Percentiles rank a stretch among this genome's conserved stretches.
phyloP scores from a whole-genome alignment of 495 filamentous ascomycete species.

The Penicillium odoratum region DNA sequence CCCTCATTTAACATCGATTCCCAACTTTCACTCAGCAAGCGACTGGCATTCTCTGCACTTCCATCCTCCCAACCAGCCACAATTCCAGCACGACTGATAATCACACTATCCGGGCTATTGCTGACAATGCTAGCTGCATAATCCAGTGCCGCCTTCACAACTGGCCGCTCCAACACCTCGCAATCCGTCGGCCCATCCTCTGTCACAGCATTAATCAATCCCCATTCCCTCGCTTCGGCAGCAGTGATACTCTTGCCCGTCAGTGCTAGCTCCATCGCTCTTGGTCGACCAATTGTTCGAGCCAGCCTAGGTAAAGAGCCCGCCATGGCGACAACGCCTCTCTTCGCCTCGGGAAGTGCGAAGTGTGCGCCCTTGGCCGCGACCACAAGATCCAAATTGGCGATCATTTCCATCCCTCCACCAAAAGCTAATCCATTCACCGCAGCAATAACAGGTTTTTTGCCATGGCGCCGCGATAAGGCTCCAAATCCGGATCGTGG shows the following conservation, averaged over 20 bases:
- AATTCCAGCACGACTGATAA: conserved; percentile 61
- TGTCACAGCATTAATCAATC: conserved; percentile 62
- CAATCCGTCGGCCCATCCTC: conserved; percentile 31
- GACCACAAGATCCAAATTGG: conserved; percentile 65
- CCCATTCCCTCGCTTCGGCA: conserved; percentile 58
- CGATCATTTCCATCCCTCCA: conserved; percentile 66
- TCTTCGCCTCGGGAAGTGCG: conserved; percentile 60
- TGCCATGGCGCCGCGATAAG: conserved; percentile 36
- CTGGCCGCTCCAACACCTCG: conserved; percentile 15
- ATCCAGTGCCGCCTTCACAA: conserved; percentile 50
- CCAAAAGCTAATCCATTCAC: conserved; percentile 65
- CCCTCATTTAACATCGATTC: conserved; percentile 59
- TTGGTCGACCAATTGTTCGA: conserved; percentile 58
- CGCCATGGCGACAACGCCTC: conserved; percentile 65
- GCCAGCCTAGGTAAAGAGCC: conserved; percentile 65
- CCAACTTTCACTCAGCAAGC: conserved; percentile 18
- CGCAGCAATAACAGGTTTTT: conserved; percentile 61
- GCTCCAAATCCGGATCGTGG: conserved; percentile 22
- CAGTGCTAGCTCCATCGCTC: conserved; percentile 66
- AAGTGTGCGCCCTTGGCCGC: conserved; percentile 55
- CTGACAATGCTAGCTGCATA: conserved; percentile 24
- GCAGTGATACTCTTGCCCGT: conserved; percentile 56
- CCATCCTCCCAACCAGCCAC: conserved; percentile 62
- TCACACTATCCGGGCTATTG: conserved; percentile 66
- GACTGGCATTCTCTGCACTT: conserved; percentile 54